Evolutionary conservation across 2,329 filamentous ascomycete genomes (phyloP), one percentile per base, ranked within the genome.

Genomic region (Boeremia lycopersici): DNA sequence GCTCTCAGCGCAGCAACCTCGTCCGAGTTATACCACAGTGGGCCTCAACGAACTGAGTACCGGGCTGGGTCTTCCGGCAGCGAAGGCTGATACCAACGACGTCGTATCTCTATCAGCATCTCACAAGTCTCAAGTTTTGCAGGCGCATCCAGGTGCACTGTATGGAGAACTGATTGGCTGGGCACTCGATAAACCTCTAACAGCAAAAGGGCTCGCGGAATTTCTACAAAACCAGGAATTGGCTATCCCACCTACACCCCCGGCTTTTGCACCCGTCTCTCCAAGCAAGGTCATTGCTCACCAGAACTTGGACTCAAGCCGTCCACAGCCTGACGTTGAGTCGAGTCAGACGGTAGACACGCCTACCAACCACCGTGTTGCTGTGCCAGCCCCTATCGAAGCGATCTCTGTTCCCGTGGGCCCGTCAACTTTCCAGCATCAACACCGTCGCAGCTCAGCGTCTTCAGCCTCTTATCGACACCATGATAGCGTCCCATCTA

Each of bases 181-280:
- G 53, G 66, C 66, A 23, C 47, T 65, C 23, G 53, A 55, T 17
- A 63, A 60, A 48, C 53, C 64, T 41, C 58, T 69, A 34, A 68
- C 63, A 11, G 60, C 64, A 34, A 50, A 62, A 45, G 51, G 38
- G 11, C 44, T 69, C 53, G 65, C 60, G 45, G 52, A 57, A 19
- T 57, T 56, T 25, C 40, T 68, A 10, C 36, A 46, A 2, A 52
- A 38, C n/a, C 48, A 49, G 30, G 56, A 44, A 4, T 2, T 15
- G 9, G 13, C 15, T 23, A 26, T 28, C 8, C 28, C 15, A 6
- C 12, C 17, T 3, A 12, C 28, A 39, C 3, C 15, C 15, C 39
- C 28, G 3, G 28, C 28, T 39, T 23, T 19, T n/a, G 1, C 28
- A 5, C 19, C 50, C 9, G 13, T 8, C 2, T 23, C n/a, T n/a